phyloP scores from a whole-genome alignment of 768 basidiomycete species.

The Sutorius australiensis region DNA sequence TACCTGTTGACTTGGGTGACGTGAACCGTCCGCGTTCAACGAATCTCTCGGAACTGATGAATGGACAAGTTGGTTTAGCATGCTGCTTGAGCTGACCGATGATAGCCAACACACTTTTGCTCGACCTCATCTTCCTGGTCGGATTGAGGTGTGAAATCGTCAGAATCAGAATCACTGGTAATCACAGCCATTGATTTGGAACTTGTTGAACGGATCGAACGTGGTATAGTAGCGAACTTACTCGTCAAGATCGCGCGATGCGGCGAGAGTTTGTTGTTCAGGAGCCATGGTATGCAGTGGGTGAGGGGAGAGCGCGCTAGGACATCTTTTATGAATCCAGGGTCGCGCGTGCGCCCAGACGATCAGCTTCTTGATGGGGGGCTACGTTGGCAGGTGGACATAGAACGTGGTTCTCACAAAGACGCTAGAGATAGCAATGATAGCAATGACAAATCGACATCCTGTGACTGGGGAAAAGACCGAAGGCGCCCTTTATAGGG shows the following conservation, averaged over 20 bases:
- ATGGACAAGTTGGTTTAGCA: not conserved
- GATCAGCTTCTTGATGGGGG: conserved; percentile 3
- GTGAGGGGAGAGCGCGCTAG: not conserved
- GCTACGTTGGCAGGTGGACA: conserved; percentile 6
- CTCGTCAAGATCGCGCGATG: not conserved
- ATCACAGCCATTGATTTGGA: not conserved
- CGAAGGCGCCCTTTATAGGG: not conserved
- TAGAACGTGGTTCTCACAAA: not conserved
- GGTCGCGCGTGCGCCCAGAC: conserved; percentile 2
- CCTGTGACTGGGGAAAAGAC: not conserved
- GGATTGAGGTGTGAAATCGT: not conserved
- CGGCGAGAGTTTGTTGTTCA: not conserved
- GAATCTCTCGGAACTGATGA: conserved; percentile 1
- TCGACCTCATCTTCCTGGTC: not conserved
- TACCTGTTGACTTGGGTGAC: accelerated
- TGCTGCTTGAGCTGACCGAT: not conserved
- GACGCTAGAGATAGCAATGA: conserved; percentile 14
- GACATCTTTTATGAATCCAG: conserved; percentile 18
- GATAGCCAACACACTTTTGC: not conserved
- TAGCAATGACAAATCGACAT: not conserved
- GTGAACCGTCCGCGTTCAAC: not conserved
- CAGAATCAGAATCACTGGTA: conserved; percentile 1
- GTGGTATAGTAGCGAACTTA: not conserved
- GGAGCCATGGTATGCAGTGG: not conserved
- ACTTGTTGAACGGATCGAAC: not conserved